Conservation (phyloP, 768 basidiomycete species). For the Omphalotus guepiniiformis region DNA sequence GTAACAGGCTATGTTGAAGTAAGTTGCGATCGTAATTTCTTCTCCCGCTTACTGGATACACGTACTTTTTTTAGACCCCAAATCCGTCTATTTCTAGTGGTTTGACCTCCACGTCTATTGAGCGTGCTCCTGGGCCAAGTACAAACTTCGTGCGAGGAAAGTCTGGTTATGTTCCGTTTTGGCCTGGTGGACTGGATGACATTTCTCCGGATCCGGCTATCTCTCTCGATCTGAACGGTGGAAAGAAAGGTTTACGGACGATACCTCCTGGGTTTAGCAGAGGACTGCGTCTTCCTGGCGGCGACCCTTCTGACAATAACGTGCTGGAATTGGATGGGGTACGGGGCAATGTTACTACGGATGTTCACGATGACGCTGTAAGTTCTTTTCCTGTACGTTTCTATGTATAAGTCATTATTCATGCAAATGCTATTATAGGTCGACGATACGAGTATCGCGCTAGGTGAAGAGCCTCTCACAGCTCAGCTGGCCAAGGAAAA, state of each 20-base stretch:
- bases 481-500: constrained; percentile 13
- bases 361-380: too few relatives aligned
- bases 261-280: constrained; percentile 81
- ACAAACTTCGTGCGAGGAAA: constrained; percentile 91
- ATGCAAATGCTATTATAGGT: too few relatives aligned
- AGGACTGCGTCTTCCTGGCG: constrained; percentile 69
- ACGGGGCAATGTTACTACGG: constrained; percentile 9
- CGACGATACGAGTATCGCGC: neutral
- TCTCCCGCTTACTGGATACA: constrained; percentile 2
- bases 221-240: constrained; percentile 22
- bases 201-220: constrained; percentile 34
- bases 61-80: constrained; percentile 49
- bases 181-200: constrained; percentile 89
- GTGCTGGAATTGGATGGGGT: constrained; percentile 20
- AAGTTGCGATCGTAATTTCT: constrained; percentile 11
- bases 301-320: constrained; percentile 44
- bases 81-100: constrained; percentile 59
- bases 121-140: constrained; percentile 76
- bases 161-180: constrained; percentile 88
- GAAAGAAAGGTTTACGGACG: constrained; percentile 51
- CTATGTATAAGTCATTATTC: too few relatives aligned
- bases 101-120: constrained; percentile 79
- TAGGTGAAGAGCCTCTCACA: constrained; percentile 11
- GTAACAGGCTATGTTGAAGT: constrained; percentile 84
- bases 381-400: too few relatives aligned